Base-by-base conservation (phyloP, 805 yeast genomes). In the Candida rishiriensis region DNA sequence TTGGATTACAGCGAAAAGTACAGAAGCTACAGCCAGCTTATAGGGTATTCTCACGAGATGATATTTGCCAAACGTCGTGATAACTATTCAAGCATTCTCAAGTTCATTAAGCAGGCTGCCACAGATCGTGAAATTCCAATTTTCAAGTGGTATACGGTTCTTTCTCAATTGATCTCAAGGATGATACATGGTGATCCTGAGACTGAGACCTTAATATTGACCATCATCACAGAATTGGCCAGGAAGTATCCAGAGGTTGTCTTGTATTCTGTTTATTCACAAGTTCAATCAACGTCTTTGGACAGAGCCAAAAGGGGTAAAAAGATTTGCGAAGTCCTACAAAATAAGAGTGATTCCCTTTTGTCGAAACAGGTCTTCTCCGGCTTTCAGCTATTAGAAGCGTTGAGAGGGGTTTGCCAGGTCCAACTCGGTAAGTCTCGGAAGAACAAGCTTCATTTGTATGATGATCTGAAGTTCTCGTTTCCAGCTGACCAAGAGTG, bases 101-200 rank as follows among this genome's bases (percentile, higher is more conserved):
- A 69, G 21, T 75, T 72, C 40, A 67, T 84, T 17, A 64, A 67
- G 5, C 69, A 68, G 18, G 55, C 54, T 3, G 70, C 76, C 5
- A 56, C 72, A 9, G 65, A 63, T 42, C 53, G 60, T 46, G 57
- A 50, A 17, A 60, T 82, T 57, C 78, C 89, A 52, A 60, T 71
- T 32, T 76, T 72, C 40, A 59, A 74, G 63, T 88, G 97, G 86
- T 91, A 85, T 59, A 74, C 89, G 0, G 95, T 88, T 0, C 68
- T 91, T 16, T 86, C 97, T 0, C 98, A 93, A 59, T 60, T 93
- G 31, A 66, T 91, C 5, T 88, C 97, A 0, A 73, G 98, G 54
- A 71, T 90, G 46, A 69, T 78, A 1, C 93, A 87, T 54, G 67
- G 74, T 1, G 81, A 84, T 50, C 63, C 65, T 2, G 68, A 70